Evolutionary conservation across 148 eudicot species (phyloP), one percentile per base, ranked within the genome.

Genomic region (Amaranthus cruentus): DNA sequence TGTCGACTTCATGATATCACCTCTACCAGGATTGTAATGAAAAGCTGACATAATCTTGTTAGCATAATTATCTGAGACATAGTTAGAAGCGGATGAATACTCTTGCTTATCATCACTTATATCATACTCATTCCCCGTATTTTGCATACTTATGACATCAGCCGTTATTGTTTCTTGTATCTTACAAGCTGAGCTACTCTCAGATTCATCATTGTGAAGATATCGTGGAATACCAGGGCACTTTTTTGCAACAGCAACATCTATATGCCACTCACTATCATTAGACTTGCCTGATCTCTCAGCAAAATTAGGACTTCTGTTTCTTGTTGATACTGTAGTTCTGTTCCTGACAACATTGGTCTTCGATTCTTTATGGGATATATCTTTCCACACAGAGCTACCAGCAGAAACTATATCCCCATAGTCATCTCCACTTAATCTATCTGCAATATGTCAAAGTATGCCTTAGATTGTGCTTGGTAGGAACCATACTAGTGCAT

Each of bases 31-130:
- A 69, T 62, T 73, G 77, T 75, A 78, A 71, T 71, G 76, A 72
- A 80, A 73, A 58, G 80, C 81, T 54, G 81, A 62, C 73, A 81
- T 80, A 78, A 73, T 69, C 71, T 86, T 86, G 71, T 83, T 75
- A 9, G 84, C 76, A 69, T 75, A 83, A 63, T 82, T 85, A 76
- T 84, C 88, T 28, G 81, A 73, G 48, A 80, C 84, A 55, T 76
- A 72, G 79, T 90, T 82, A 50, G 96, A 87, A 73, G 85, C 84
- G 72, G 93, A 90, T 71, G 93, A 92, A 76, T 63, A 79, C 64
- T 92, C 96, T 65, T 84, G 91, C 77, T 86, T 87, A 62, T 87
- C 98, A 77, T 90, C 96, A 76, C 86, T 70, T 48, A 84, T 70
- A 43, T 82, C 86, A 72, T 82, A 90, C 52, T 88, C 90, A 55